phyloP scores from a whole-genome alignment of 441 rosid genomes.

The Geranium incanum region DNA sequence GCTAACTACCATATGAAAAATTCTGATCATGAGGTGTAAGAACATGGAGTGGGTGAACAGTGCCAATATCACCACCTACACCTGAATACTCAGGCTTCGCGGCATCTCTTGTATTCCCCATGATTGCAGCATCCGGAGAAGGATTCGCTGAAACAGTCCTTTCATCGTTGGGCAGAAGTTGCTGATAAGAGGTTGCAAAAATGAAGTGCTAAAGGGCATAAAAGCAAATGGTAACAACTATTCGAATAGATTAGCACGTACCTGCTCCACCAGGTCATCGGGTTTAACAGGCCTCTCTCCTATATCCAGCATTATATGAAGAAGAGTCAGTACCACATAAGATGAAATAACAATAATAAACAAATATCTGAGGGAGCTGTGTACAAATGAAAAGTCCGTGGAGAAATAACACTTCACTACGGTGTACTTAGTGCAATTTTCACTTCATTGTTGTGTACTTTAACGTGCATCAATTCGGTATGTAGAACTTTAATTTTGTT shows the following conservation, averaged over 20 bases:
- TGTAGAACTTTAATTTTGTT: too few species aligned
- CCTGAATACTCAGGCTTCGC: constrained; percentile 19
- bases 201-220: constrained; percentile 20
- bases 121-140: constrained; percentile 37
- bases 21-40: constrained; percentile 30
- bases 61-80: constrained; percentile 28
- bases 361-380: neutral
- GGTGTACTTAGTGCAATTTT: too few species aligned
- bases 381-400: neutral
- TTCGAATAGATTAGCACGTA: constrained; percentile 18
- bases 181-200: constrained; percentile 35
- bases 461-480: too few species aligned
- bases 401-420: too few species aligned
- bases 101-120: constrained; percentile 28
- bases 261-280: constrained; percentile 40
- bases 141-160: constrained; percentile 51
- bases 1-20: constrained; percentile 31
- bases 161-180: constrained; percentile 40
- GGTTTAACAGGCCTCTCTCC: constrained; percentile 38
- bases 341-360: constrained; percentile 1
- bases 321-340: neutral
- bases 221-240: neutral
- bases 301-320: constrained; percentile 27
- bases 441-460: too few species aligned
- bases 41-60: constrained; percentile 24